Evolutionary conservation across 139 green algal genomes (phyloP).

Genomic region (Picochlorum sp.): DNA sequence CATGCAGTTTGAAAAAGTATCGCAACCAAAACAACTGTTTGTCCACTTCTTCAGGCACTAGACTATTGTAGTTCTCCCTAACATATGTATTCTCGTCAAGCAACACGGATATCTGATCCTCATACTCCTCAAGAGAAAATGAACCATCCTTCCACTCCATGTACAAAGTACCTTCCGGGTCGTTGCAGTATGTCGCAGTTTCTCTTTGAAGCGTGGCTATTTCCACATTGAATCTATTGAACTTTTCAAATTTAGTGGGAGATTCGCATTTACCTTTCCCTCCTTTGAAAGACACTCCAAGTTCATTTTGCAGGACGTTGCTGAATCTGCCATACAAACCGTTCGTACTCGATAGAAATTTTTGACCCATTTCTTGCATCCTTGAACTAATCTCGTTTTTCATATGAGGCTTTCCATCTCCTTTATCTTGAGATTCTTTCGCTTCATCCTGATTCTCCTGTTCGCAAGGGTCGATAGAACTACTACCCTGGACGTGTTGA

Average conservation of each 20-base stretch:
- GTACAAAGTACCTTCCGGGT: slow-evolving; percentile 81
- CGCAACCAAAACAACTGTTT: slow-evolving; percentile 82
- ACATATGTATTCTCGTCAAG: slow-evolving; percentile 62
- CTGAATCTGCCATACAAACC: slow-evolving; percentile 52
- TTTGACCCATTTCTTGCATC: slow-evolving; percentile 14
- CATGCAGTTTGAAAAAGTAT: slow-evolving; percentile 82
- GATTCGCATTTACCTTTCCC: neutral
- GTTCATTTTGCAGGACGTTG: slow-evolving; percentile 49
- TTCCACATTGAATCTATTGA: slow-evolving; percentile 63
- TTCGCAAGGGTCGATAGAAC: neutral
- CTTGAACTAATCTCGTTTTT: neutral
- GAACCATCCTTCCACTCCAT: slow-evolving; percentile 37
- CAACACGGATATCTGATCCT: slow-evolving; percentile 61
- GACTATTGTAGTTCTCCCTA: too few species aligned
- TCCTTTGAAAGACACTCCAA: neutral
- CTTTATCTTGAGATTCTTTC: neutral
- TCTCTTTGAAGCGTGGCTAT: slow-evolving; percentile 78
- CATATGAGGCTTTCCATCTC: slow-evolving; percentile 33
- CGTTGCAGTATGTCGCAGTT: slow-evolving; percentile 86
- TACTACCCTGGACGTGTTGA: neutral
- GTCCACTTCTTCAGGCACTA: slow-evolving; percentile 87
- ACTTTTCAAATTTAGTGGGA: slow-evolving; percentile 16
- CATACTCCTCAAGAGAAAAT: slow-evolving; percentile 26
- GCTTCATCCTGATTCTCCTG: neutral
- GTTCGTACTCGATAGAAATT: slow-evolving; percentile 3